Percentiles rank a stretch among this genome's conserved stretches.
Evolutionary conservation across 768 basidiomycete genomes (phyloP).

Genomic region (Rubroboletus satanas): DNA sequence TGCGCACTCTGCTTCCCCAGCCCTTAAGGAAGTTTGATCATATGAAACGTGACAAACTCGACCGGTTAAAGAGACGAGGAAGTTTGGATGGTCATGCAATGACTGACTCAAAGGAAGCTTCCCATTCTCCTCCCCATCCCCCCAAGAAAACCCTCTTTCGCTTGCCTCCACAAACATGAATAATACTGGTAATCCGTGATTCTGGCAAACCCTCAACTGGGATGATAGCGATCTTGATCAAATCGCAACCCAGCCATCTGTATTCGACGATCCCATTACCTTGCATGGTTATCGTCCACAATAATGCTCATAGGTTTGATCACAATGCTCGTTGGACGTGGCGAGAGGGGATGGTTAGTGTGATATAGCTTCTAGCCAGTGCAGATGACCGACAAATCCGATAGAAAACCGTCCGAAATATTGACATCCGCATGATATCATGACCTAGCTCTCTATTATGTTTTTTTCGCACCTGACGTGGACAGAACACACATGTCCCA

Average conservation of each 20-base stretch:
- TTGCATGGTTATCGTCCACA: constrained; percentile 23
- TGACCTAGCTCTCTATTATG: constrained; percentile 57
- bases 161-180: too few relatives aligned
- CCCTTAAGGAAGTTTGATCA: too few relatives aligned
- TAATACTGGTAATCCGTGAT: too few relatives aligned
- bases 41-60: neutral
- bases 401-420: constrained; percentile 51
- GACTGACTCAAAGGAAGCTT: neutral
- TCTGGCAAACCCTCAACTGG: too few relatives aligned
- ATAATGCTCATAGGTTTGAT: constrained; percentile 59
- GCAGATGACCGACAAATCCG: neutral
- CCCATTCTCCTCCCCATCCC: constrained; percentile 31
- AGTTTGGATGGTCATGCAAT: neutral
- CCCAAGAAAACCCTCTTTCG: constrained; percentile 23
- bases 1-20: neutral
- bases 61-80: neutral
- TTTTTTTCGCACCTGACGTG: constrained; percentile 54
- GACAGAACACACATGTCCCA: constrained; percentile 60
- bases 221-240: too few relatives aligned
- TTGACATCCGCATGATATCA: constrained; percentile 49
- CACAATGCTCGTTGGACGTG: constrained; percentile 66
- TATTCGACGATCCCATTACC: too few relatives aligned
- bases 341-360: constrained; percentile 55
- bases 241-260: too few relatives aligned
- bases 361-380: neutral